Conservation (phyloP, 2,329 filamentous ascomycete genomes). For the Colletotrichum sp. region DNA sequence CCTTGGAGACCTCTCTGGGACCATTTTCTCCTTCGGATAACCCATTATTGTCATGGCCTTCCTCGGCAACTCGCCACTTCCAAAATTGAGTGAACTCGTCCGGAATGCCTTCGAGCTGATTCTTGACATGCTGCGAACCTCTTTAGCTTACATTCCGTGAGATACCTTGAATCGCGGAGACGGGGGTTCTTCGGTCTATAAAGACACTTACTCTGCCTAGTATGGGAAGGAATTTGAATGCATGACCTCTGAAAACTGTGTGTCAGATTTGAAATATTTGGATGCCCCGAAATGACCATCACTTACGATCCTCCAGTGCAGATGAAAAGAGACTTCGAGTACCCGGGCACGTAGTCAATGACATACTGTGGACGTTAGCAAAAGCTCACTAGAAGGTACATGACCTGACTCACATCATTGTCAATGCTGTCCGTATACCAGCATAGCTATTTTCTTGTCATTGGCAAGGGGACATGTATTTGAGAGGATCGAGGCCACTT, state of each 20-base stretch:
- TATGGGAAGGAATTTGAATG: neutral
- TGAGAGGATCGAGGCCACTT: neutral
- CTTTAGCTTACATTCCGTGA: neutral
- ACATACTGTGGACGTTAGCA: neutral
- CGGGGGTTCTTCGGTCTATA: neutral
- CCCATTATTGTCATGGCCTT: neutral
- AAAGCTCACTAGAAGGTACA: neutral
- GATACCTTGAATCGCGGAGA: neutral
- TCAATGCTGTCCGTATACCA: constrained; percentile 15
- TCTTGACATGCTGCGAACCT: neutral
- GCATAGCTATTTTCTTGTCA: neutral
- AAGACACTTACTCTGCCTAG: neutral
- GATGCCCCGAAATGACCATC: no score
- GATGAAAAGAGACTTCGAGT: neutral
- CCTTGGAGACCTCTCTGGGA: neutral
- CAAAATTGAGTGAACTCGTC: neutral
- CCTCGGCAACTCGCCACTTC: neutral
- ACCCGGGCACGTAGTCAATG: neutral
- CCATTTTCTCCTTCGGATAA: neutral
- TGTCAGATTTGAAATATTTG: neutral
- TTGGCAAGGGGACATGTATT: neutral
- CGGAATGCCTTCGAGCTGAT: neutral
- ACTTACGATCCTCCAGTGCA: neutral
- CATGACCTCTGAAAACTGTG: neutral
- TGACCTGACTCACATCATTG: neutral